phyloP scores from a whole-genome alignment of 306 rosid genomes.

The Herpetospermum pedunculosum region DNA sequence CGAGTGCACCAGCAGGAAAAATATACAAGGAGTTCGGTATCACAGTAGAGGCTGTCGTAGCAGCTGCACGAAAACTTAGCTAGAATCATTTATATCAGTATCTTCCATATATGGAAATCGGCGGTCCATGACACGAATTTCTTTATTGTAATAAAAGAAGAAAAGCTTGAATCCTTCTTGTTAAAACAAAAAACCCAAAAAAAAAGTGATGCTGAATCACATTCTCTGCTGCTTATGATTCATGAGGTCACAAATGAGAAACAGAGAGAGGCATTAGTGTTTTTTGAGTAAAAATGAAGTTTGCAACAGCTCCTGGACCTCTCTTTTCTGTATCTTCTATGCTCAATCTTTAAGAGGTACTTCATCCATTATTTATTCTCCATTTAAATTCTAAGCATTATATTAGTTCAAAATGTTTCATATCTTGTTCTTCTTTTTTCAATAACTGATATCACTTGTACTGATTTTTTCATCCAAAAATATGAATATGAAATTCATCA shows the following conservation, averaged over 20 bases:
- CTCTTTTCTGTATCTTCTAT: constrained; percentile 1
- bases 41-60: constrained; percentile 86
- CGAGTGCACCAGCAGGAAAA: constrained; percentile 92
- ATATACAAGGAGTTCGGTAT: constrained; percentile 86
- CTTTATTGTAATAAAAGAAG: not conserved
- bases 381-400: not conserved
- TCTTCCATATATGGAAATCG: not conserved
- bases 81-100: not conserved
- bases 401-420: not conserved
- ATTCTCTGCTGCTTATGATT: constrained; percentile 4
- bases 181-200: not conserved
- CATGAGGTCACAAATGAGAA: constrained; percentile 4
- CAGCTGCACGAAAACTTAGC: constrained; percentile 63
- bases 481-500: not conserved
- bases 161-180: not conserved
- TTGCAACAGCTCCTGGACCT: constrained; percentile 1
- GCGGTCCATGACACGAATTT: not conserved
- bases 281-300: constrained; percentile 7
- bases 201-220: not conserved
- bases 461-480: not conserved
- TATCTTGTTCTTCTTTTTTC: not conserved
- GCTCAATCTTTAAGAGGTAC: not conserved
- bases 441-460: not conserved
- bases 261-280: constrained; percentile 7
- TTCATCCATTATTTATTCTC: not conserved